These are phyloP conservation scores for Mortierella hygrophila DNA, from an alignment of 192 early-diverging fungal species.

Conservation along the genomic window DNA sequence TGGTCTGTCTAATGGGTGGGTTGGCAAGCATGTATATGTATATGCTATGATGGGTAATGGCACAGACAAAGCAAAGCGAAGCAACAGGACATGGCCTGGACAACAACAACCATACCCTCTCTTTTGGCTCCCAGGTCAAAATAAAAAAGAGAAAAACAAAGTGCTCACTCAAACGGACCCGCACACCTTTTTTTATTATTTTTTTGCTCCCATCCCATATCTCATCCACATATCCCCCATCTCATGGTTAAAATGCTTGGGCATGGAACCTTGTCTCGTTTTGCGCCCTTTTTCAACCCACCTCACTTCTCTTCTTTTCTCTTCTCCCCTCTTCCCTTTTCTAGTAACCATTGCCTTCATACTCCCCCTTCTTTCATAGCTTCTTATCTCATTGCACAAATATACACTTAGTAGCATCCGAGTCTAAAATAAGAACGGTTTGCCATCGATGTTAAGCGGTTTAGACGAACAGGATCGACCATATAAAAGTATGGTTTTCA, in stretches of 20 bases:
- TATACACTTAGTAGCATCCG: background rate
- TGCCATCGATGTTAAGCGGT: background rate
- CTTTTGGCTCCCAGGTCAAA: background rate
- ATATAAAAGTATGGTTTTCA: background rate
- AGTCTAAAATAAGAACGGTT: background rate
- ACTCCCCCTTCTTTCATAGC: background rate
- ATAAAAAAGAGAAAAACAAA: background rate
- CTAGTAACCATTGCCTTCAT: background rate
- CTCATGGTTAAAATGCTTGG: background rate
- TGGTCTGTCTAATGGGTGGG: background rate
- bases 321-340: background rate
- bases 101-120: background rate
- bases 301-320: background rate
- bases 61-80: background rate
- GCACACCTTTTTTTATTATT: background rate
- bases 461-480: background rate
- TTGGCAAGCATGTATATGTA: background rate
- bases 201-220: constrained; percentile 4
- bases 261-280: background rate
- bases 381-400: background rate
- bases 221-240: background rate
- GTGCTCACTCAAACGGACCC: constrained; percentile 4
- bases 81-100: background rate
- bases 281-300: background rate
- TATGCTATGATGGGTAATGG: background rate